Percentiles rank a stretch among this genome's conserved stretches.
phyloP scores from a whole-genome alignment of 2,329 filamentous ascomycete genomes.

The Aphanoascus verrucosus region DNA sequence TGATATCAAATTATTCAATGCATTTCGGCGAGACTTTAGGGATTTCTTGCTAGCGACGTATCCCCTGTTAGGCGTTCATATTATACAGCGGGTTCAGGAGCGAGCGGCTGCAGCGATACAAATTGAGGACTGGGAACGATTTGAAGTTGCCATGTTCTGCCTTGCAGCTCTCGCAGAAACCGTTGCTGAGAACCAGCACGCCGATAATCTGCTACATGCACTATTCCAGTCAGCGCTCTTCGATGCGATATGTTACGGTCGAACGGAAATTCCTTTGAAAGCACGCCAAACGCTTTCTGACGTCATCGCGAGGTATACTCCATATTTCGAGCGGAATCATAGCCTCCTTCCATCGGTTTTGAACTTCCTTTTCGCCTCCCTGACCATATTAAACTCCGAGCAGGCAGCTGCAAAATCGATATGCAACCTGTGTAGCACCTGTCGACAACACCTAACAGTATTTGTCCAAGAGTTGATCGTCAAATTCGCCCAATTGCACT shows the following conservation, averaged over 20 bases:
- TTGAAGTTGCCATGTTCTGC: constrained; percentile 37
- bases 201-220: constrained; percentile 32
- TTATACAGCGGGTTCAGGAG: constrained; percentile 34
- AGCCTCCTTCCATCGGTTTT: constrained; percentile 32
- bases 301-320: constrained; percentile 35
- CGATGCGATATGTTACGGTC: constrained; percentile 25
- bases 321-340: constrained; percentile 36
- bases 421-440: constrained; percentile 35
- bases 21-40: constrained; percentile 37
- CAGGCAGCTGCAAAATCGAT: constrained; percentile 36
- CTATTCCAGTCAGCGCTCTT: constrained; percentile 33
- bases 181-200: constrained; percentile 35
- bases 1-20: constrained; percentile 33
- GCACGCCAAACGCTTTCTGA: constrained; percentile 34
- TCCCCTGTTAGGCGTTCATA: constrained; percentile 33
- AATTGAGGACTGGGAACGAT: constrained; percentile 32
- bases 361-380: constrained; percentile 37
- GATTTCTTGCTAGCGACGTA: constrained; percentile 38
- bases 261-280: constrained; percentile 27
- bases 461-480: constrained; percentile 36
- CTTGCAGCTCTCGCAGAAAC: constrained; percentile 37
- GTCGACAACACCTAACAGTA: constrained; percentile 30
- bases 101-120: constrained; percentile 26
- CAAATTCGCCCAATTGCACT: constrained; percentile 32
- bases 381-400: constrained; percentile 33